Base-by-base conservation (phyloP, 371 early-diverging fungal species). In the Syncephalastrum racemosum region DNA sequence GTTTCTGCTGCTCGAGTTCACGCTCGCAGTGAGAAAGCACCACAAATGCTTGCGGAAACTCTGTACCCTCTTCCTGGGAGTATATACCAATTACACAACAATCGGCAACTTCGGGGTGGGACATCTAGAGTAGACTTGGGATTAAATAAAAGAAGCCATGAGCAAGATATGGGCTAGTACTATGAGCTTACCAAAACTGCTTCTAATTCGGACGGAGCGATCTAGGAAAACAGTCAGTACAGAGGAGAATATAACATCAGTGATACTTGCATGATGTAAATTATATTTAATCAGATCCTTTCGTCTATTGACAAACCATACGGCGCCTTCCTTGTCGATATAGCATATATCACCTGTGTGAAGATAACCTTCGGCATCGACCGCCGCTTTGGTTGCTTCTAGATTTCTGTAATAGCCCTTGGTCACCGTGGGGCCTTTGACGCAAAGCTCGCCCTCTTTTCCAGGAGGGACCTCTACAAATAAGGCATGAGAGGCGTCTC, bases 291-390 rank as follows among this genome's bases (percentile, higher is more conserved):
- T 84, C 25, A 87, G 56, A 59, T 86, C 87, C 60, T 86, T 87
- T 10, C 61, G 54, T 15, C 86, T 76, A 60, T 82, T 83, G 8
- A 79, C 68, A 20, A 87, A 75, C 40, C 63, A 81, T 60, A 90
- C 81, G 36, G 73, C 58, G 8, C 84, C 85, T 4, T 80, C 48
- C 20, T 67, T 63, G 52, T 85, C 79, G 3, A 79, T 69, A n/a
- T 71, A 63, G 18, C 56, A 90, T 31, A 94, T 65, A 60, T 95
- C 96, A 14, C 93, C 94, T 0, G 90, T 90, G 54, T 84, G 88
- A 50, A 91, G 70, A 73, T 80, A 93, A 1, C 90, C 91, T n/a
- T 80, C 76, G 0, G 36, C 25, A 55, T 84, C 86, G 56, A 91
- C 79, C 0, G 81, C 68, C 12, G 59, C 64, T 23, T 63, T 67